These are phyloP conservation scores for Bruguiera gymnorhiza DNA, from an alignment of 345 rosid species.

Conservation along the genomic window DNA sequence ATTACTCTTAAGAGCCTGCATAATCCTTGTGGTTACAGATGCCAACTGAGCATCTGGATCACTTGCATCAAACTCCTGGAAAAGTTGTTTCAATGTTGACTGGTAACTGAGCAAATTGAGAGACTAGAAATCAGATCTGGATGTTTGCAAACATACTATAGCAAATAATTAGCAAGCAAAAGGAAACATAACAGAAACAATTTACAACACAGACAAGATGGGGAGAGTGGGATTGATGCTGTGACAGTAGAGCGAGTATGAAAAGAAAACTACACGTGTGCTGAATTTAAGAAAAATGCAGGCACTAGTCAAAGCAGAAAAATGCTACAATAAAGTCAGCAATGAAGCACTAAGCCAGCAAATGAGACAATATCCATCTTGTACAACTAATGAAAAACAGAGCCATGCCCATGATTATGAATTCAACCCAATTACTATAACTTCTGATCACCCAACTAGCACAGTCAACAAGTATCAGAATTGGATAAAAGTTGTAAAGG, in stretches of 20 bases:
- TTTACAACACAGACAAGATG: not conserved
- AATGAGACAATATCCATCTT: not conserved
- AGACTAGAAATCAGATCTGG: constrained; percentile 15
- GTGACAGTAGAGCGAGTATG: not conserved
- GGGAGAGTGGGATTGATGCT: not conserved
- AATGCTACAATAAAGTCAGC: not conserved
- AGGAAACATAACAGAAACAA: not conserved
- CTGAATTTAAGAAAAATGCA: constrained; percentile 1
- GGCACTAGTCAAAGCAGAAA: too few relatives aligned
- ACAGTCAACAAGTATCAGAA: not conserved
- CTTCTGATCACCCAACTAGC: not conserved
- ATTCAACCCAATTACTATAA: too few relatives aligned
- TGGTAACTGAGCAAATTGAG: constrained; percentile 57
- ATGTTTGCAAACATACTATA: constrained; percentile 3
- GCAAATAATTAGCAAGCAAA: not conserved
- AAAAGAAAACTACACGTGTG: not conserved
- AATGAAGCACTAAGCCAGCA: not conserved
- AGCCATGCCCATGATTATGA: too few relatives aligned
- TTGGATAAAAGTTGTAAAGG: not conserved
- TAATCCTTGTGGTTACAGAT: constrained; percentile 68
- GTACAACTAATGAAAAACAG: too few relatives aligned
- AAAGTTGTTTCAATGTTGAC: constrained; percentile 75
- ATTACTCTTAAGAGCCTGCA: constrained; percentile 85
- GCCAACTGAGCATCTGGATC: constrained; percentile 65
- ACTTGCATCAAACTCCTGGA: constrained; percentile 61